Percentiles rank a stretch among this genome's conserved stretches.
These are phyloP conservation scores for Spinellus fusiger DNA, from an alignment of 192 early-diverging fungal species.

Conservation along the genomic window DNA sequence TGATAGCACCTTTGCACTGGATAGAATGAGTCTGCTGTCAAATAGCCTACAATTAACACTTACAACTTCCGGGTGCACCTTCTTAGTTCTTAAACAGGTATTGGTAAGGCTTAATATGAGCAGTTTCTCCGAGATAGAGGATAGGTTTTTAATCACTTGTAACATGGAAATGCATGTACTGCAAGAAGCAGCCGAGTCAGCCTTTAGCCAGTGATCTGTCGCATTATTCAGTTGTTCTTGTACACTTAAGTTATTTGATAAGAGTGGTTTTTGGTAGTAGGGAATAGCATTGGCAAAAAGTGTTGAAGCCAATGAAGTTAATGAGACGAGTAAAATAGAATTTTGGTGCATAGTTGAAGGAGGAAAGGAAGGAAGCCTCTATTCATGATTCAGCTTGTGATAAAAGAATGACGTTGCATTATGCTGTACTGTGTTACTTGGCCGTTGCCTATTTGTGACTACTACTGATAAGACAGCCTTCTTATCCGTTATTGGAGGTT, in stretches of 20 bases:
- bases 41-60: no score
- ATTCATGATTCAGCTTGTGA: no score
- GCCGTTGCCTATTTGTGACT: no score
- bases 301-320: neutral
- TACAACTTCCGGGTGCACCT: conserved; percentile 38
- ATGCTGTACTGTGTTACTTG: no score
- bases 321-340: neutral
- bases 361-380: no score
- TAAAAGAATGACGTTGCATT: no score
- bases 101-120: conserved; percentile 27
- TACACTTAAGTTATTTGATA: neutral
- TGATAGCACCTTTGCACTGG: conserved; percentile 43
- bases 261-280: neutral
- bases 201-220: conserved; percentile 10
- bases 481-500: no score
- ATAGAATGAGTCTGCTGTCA: neutral
- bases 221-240: conserved; percentile 7
- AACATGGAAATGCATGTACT: conserved; percentile 40
- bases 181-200: conserved; percentile 24
- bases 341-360: neutral
- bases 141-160: conserved; percentile 35
- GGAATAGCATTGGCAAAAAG: neutral
- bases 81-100: conserved; percentile 28
- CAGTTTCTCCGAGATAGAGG: conserved; percentile 37
- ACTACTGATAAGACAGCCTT: no score